Conservation (phyloP, 352 stramenopile genomes). For the Pythium plurisporium region DNA sequence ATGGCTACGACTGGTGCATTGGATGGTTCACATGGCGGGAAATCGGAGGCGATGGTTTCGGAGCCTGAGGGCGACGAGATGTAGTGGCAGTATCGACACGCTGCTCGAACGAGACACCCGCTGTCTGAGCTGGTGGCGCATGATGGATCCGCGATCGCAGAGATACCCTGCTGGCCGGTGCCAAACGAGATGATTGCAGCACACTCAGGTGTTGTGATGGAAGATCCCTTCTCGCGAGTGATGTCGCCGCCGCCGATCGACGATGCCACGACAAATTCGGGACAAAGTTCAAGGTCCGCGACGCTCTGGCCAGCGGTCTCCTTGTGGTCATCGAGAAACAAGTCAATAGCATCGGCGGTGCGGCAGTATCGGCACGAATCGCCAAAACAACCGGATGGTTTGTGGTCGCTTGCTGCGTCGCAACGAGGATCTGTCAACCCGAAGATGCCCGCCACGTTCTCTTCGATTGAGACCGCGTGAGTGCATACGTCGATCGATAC, state of each 20-base stretch:
- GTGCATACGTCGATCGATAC: slow-evolving; percentile 11
- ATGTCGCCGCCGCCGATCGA: slow-evolving; percentile 4
- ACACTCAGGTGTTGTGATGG: background rate
- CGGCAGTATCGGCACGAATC: slow-evolving; percentile 16
- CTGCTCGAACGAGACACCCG: slow-evolving; percentile 13
- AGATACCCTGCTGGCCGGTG: slow-evolving; percentile 12
- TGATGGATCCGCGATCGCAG: slow-evolving; percentile 1
- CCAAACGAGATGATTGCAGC: slow-evolving; percentile 9
- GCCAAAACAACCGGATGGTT: slow-evolving; percentile 6
- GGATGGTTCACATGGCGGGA: too few species aligned
- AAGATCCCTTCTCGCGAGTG: background rate
- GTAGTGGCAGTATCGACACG: slow-evolving; percentile 25
- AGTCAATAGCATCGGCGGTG: slow-evolving; percentile 3
- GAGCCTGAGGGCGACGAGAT: slow-evolving; percentile 1
- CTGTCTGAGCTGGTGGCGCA: background rate
- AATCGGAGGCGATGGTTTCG: background rate
- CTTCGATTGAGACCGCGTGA: slow-evolving; percentile 11
- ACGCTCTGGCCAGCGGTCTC: background rate
- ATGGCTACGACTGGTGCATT: too few species aligned
- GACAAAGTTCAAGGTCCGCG: slow-evolving; percentile 4
- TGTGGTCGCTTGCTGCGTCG: background rate
- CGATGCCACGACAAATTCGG: slow-evolving; percentile 5
- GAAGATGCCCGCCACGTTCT: slow-evolving; percentile 16
- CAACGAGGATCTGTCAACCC: slow-evolving; percentile 9
- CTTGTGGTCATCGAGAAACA: background rate